Base-by-base conservation (phyloP, 2,329 filamentous ascomycete genomes). In the Pezicula neosporulosa region DNA sequence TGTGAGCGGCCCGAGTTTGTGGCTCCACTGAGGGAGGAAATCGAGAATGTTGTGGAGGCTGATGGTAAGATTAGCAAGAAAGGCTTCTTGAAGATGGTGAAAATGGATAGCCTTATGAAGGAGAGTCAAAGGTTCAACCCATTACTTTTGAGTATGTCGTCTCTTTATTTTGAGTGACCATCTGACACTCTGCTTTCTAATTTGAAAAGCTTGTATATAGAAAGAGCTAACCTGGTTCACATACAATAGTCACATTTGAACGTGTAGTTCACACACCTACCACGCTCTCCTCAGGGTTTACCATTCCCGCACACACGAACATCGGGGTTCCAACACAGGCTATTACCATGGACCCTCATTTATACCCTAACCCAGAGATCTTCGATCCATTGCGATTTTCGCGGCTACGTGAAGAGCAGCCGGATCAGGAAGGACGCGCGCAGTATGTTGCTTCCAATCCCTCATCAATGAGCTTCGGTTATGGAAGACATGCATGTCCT, bases 1-100 rank as follows among this genome's bases (percentile, higher is more conserved):
- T 39, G 37, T 21, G 37, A 13, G 2, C 10, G 67, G 16, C 77
- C 77, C 0, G 72, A 80, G n/a, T 68, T 76, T 15, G 47, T 53
- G 9, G 41, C 33, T 13, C 46, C 46, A 10, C 47, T 55, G 2
- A 37, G 53, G 4, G 46, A 47, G 18, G 53, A 55, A 38, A 44
- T 55, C 2, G 44, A 46, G 13, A 33, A n/a, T 5, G 53, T 49
- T 66, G 28, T 52, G n/a, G 6, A 24, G 4, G 39, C 77, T 19
- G 65, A 74, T 3, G 69, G 73, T 12, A 68, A 66, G 39, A 65
- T 71, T 33, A 52, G 41, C 18, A 54, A 54, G 21, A 21, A 36
- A 12, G 37, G 43, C 13, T 41, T 50, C 13, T 28, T 27, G 16
- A 53, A 53, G 42, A 30, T 55, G 30, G 62, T 57, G 50, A 63